phyloP scores from a whole-genome alignment of 2,329 filamentous ascomycete species.

The Berkeleyomyces basicola region DNA sequence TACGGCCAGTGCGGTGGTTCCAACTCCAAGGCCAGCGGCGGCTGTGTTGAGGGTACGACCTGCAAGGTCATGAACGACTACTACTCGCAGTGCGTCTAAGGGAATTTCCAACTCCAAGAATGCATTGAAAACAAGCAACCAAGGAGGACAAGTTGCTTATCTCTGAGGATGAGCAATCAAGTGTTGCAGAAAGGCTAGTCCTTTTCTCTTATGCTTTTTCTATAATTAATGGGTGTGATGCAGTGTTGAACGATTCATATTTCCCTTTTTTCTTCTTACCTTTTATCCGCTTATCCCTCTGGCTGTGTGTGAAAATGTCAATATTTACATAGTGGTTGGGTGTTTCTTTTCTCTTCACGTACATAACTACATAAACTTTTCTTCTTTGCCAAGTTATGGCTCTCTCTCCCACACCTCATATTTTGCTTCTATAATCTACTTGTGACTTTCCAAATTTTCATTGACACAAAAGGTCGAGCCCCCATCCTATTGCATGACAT shows the following conservation, averaged over 20 bases:
- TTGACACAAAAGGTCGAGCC: too few species aligned
- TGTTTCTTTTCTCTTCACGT: too few species aligned
- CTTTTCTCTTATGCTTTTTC: background rate
- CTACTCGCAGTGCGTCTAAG: background rate
- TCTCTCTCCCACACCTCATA: too few species aligned
- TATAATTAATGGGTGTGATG: background rate
- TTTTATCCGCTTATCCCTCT: too few species aligned
- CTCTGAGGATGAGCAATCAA: background rate
- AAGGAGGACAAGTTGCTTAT: background rate
- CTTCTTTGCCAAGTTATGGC: too few species aligned
- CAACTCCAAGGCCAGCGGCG: background rate
- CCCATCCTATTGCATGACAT: background rate
- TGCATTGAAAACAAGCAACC: background rate
- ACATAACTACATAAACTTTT: too few species aligned
- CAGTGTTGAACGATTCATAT: background rate
- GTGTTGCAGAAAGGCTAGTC: background rate
- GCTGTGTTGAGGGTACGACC: background rate
- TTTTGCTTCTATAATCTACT: too few species aligned
- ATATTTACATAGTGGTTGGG: too few species aligned
- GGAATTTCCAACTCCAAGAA: background rate
- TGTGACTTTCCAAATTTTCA: too few species aligned
- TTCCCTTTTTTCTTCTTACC: background rate
- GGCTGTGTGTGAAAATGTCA: too few species aligned
- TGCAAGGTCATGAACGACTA: background rate
- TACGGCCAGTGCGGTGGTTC: background rate